These are phyloP conservation scores for Lactifluus subvellereus DNA, from an alignment of 768 basidiomycete species.

Conservation along the genomic window DNA sequence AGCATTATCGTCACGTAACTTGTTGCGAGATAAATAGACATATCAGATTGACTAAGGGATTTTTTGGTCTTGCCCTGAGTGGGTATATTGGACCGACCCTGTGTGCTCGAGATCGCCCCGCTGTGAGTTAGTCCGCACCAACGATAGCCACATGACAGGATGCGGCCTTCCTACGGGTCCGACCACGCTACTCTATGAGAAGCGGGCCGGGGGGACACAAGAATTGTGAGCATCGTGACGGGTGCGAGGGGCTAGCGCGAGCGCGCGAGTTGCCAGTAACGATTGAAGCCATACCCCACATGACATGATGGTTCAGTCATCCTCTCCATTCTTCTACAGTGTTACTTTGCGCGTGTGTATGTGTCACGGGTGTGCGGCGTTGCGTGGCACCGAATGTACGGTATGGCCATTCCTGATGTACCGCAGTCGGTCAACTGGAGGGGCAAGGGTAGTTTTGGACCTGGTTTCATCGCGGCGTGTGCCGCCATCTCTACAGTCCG, in stretches of 20 bases:
- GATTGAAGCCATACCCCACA: background rate
- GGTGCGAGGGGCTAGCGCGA: background rate
- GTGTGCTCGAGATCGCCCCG: background rate
- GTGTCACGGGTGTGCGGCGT: background rate
- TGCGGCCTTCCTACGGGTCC: background rate
- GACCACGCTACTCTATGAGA: background rate
- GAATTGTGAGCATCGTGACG: conserved; percentile 7
- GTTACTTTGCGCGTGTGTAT: background rate
- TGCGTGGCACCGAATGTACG: background rate
- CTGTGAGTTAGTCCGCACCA: background rate
- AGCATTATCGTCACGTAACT: background rate
- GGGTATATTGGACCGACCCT: background rate
- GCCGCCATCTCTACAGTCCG: background rate
- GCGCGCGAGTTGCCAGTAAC: background rate
- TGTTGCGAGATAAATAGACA: background rate
- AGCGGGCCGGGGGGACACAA: background rate
- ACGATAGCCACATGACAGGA: background rate
- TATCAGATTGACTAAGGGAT: background rate
- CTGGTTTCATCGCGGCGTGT: background rate
- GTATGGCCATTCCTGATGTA: background rate
- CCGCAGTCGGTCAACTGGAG: background rate
- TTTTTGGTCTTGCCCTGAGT: background rate
- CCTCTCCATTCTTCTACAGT: background rate
- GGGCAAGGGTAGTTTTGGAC: background rate
- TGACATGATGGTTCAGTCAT: background rate